Evolutionary conservation across 306 rosid genomes (phyloP).

Genomic region (Cercis canadensis): DNA sequence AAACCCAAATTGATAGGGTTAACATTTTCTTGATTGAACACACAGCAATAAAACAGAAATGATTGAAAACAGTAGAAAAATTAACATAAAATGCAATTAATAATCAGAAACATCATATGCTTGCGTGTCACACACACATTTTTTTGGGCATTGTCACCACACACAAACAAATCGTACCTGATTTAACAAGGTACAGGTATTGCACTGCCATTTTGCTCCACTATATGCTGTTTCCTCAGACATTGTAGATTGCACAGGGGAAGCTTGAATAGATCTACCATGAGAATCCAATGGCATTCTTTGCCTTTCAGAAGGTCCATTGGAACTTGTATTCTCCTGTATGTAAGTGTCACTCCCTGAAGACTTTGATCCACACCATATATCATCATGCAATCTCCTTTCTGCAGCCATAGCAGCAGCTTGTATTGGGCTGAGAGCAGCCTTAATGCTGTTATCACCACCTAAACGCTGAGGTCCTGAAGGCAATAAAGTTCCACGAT

Average conservation of each 20-base stretch:
- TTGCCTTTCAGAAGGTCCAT: slow-evolving; percentile 41
- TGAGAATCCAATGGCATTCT: slow-evolving; percentile 13
- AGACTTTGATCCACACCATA: slow-evolving; percentile 68
- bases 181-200: slow-evolving; percentile 54
- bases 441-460: slow-evolving; percentile 56
- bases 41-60: not conserved
- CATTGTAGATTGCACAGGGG: slow-evolving; percentile 14
- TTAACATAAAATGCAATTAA: no score
- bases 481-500: slow-evolving; percentile 48
- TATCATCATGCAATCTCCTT: slow-evolving; percentile 66
- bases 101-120: no score
- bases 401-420: slow-evolving; percentile 77
- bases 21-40: not conserved
- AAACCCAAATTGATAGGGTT: not conserved
- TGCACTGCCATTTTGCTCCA: slow-evolving; percentile 54
- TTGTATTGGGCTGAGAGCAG: slow-evolving; percentile 63
- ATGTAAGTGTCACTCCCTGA: slow-evolving; percentile 28
- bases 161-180: slow-evolving; percentile 43
- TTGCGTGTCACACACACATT: no score
- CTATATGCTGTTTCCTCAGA: slow-evolving; percentile 34
- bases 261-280: slow-evolving; percentile 28
- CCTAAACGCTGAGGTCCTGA: slow-evolving; percentile 66
- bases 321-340: slow-evolving; percentile 30
- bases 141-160: no score
- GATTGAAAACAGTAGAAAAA: no score